Percentiles rank a stretch among this genome's conserved stretches.
Conservation (phyloP, 2,329 filamentous ascomycete species). For the Aspergillus tanneri region DNA sequence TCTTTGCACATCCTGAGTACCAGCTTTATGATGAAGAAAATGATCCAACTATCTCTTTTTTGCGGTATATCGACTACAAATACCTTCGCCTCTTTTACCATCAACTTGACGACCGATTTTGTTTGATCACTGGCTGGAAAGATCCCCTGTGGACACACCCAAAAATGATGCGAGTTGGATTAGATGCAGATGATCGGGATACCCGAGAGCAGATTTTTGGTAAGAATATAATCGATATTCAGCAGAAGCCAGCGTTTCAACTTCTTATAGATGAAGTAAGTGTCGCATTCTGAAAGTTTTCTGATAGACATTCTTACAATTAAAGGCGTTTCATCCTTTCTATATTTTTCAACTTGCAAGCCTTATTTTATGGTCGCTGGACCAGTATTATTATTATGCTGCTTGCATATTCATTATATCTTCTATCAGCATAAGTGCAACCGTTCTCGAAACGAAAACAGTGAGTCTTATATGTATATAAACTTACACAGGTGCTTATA, state of each 20-base stretch:
- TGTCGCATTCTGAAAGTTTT: slow-evolving; percentile 1
- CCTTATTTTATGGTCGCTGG: slow-evolving; percentile 88
- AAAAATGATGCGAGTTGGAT: slow-evolving; percentile 69
- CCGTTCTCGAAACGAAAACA: slow-evolving; percentile 83
- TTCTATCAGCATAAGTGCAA: slow-evolving; percentile 83
- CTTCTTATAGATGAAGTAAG: slow-evolving; percentile 82
- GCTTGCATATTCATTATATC: slow-evolving; percentile 94
- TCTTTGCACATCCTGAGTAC: slow-evolving; percentile 55
- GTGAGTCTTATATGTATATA: slow-evolving; percentile 49
- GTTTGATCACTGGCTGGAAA: slow-evolving; percentile 87
- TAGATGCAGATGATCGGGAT: slow-evolving; percentile 85
- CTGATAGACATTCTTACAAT: slow-evolving; percentile 10
- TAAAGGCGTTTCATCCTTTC: slow-evolving; percentile 87
- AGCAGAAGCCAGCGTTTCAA: slow-evolving; percentile 80
- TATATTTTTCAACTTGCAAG: slow-evolving; percentile 98
- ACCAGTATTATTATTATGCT: slow-evolving; percentile 98
- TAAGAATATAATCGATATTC: slow-evolving; percentile 85
- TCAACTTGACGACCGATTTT: slow-evolving; percentile 82
- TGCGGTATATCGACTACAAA: slow-evolving; percentile 83
- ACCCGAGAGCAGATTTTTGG: slow-evolving; percentile 84
- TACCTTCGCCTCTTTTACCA: slow-evolving; percentile 94
- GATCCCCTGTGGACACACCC: slow-evolving; percentile 85
- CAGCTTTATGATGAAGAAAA: slow-evolving; percentile 63
- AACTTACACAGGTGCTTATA: slow-evolving; percentile 6
- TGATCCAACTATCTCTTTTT: slow-evolving; percentile 71